Conservation (phyloP, 2,329 filamentous ascomycete species). For the Myriangium duriaei region DNA sequence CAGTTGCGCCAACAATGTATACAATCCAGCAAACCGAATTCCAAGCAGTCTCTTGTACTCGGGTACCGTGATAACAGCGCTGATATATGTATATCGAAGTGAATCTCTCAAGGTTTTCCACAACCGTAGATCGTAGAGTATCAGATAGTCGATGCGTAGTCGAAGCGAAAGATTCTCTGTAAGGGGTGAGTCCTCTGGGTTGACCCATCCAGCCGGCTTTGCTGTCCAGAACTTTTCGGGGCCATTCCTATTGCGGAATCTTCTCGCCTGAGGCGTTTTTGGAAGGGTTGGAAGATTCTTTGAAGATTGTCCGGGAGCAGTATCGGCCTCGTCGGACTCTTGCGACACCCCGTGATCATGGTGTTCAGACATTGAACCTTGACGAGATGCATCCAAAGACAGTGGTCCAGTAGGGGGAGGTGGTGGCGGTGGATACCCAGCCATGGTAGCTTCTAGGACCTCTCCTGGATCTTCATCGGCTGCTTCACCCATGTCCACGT, state of each 20-base stretch:
- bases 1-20: constrained; percentile 83
- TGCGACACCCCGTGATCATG: constrained; percentile 6
- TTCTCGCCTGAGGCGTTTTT: constrained; percentile 54
- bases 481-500: constrained; percentile 33
- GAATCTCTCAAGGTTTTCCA: constrained; percentile 94
- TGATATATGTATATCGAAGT: constrained; percentile 86
- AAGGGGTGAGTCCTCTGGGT: constrained; percentile 42
- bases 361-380: constrained; percentile 7
- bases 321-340: constrained; percentile 55
- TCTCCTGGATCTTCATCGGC: constrained; percentile 54
- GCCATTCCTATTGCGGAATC: constrained; percentile 37
- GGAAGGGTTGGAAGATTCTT: constrained; percentile 64
- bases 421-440: constrained; percentile 59
- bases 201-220: constrained; percentile 54
- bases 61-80: constrained; percentile 87
- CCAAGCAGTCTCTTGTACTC: constrained; percentile 92
- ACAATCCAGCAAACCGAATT: constrained; percentile 84
- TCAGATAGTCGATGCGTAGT: constrained; percentile 83
- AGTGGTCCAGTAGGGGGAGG: constrained; percentile 32
- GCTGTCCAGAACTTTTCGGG: constrained; percentile 78
- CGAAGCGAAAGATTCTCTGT: constrained; percentile 79
- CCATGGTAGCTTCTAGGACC: constrained; percentile 63
- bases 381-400: neutral
- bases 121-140: constrained; percentile 85
- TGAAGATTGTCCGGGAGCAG: constrained; percentile 50